Percentiles rank a stretch among this genome's conserved stretches.
Conservation (phyloP, 1,284 basidiomycete species). For the Peniophora sp. region DNA sequence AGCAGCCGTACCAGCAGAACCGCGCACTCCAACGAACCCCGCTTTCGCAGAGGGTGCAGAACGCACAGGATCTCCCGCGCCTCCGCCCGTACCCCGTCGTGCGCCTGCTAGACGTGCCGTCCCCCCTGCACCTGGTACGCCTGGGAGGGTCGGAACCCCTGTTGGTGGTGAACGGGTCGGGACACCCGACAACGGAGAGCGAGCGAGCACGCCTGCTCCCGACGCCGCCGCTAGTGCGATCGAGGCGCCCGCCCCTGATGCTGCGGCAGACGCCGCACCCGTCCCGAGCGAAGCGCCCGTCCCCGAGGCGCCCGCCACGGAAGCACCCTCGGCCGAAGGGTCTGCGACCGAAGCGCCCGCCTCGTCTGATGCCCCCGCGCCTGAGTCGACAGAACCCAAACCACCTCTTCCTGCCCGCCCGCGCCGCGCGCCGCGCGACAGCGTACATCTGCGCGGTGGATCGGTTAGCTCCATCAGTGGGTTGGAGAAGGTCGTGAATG, state of each 20-base stretch:
- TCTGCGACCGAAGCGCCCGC: too few species aligned
- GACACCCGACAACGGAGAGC: neutral
- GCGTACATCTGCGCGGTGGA: neutral
- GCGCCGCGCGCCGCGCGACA: neutral
- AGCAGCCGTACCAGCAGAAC: neutral
- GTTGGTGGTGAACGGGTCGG: neutral
- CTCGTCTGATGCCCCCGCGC: neutral
- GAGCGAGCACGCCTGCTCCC: too few species aligned
- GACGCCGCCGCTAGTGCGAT: too few species aligned
- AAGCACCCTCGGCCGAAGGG: too few species aligned
- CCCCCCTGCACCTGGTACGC: constrained; percentile 16
- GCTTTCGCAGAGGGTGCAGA: neutral
- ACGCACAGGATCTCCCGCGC: constrained; percentile 18
- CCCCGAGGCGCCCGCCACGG: too few species aligned
- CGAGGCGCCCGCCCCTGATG: too few species aligned
- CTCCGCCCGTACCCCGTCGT: constrained; percentile 50
- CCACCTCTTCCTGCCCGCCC: neutral
- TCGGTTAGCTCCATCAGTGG: too few species aligned
- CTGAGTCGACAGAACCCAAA: neutral
- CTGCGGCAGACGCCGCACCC: too few species aligned
- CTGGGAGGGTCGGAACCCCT: neutral
- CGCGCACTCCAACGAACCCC: neutral
- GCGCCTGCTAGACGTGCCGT: constrained; percentile 34
- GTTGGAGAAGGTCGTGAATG: too few species aligned
- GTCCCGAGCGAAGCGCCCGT: too few species aligned